phyloP scores from a whole-genome alignment of 345 rosid species.

The Anacardium occidentale region DNA sequence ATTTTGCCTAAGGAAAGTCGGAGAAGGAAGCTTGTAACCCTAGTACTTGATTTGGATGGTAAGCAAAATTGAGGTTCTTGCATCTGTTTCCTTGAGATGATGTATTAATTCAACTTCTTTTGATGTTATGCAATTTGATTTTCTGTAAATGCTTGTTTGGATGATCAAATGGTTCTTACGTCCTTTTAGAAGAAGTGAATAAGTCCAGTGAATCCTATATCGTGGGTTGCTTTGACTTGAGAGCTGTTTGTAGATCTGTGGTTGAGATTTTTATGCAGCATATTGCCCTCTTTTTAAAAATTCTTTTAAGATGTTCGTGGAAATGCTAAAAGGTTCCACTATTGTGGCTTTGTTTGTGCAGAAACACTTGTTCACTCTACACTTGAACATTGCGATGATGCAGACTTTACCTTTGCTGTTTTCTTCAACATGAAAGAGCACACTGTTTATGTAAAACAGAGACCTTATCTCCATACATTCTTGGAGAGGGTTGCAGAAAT shows the following conservation, averaged over 20 bases:
- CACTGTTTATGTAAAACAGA: slow-evolving; percentile 74
- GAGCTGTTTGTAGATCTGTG: not conserved
- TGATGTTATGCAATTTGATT: not conserved
- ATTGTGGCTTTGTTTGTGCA: slow-evolving; percentile 34
- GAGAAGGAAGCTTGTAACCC: slow-evolving; percentile 61
- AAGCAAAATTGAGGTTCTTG: slow-evolving; percentile 24
- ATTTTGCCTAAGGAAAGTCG: slow-evolving; percentile 39
- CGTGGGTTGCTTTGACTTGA: not conserved
- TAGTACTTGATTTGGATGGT: slow-evolving; percentile 98
- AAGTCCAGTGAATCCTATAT: not conserved
- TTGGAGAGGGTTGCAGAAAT: slow-evolving; percentile 84
- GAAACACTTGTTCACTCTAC: slow-evolving; percentile 95
- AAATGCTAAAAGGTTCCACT: slow-evolving; percentile 6
- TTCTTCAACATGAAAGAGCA: slow-evolving; percentile 90
- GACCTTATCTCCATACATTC: slow-evolving; percentile 80
- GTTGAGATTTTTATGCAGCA: not conserved
- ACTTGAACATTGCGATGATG: slow-evolving; percentile 65
- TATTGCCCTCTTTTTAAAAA: not conserved
- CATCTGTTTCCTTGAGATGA: not conserved
- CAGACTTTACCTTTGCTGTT: slow-evolving; percentile 81
- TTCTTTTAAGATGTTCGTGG: not conserved
- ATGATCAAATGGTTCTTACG: not conserved
- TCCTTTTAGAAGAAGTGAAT: not conserved
- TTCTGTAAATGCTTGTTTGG: not conserved
- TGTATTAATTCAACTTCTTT: not conserved